Evolutionary conservation across 2,329 filamentous ascomycete species (phyloP).

Genomic region (Phialocephala sp.): DNA sequence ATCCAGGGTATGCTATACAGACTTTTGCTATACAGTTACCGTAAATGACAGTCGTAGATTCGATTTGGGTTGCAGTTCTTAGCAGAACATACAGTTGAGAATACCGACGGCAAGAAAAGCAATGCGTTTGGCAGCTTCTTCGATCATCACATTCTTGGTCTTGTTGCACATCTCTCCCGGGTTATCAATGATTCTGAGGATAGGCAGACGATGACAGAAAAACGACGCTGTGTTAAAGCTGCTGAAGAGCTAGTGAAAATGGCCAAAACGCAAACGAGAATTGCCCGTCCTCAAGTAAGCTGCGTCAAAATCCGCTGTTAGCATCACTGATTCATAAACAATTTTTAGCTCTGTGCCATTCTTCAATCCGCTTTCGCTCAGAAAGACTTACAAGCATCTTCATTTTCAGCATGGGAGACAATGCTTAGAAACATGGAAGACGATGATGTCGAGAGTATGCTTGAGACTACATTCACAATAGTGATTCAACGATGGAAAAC

Average conservation of each 20-base stretch:
- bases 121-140: conserved; percentile 76
- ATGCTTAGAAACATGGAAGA: conserved; percentile 77
- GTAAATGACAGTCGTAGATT: conserved; percentile 35
- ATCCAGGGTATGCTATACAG: conserved; percentile 55
- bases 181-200: conserved; percentile 71
- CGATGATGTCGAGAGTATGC: conserved; percentile 77
- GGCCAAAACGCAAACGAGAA: conserved; percentile 73
- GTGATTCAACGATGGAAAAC: conserved; percentile 79
- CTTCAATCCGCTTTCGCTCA: conserved; percentile 82
- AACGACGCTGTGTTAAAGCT: conserved; percentile 77
- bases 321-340: neutral
- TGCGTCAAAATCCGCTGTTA: neutral
- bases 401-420: conserved; percentile 83
- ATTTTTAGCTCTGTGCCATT: conserved; percentile 80
- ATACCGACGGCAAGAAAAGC: conserved; percentile 48
- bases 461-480: conserved; percentile 90
- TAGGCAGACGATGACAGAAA: conserved; percentile 67
- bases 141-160: conserved; percentile 81
- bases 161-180: conserved; percentile 83
- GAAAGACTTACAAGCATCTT: conserved; percentile 74
- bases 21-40: no score
- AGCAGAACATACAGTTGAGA: conserved; percentile 41
- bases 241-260: conserved; percentile 87
- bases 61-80: conserved; percentile 47
- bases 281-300: conserved; percentile 89